phyloP scores from a whole-genome alignment of 768 basidiomycete genomes.

The Amyloporia xantha region DNA sequence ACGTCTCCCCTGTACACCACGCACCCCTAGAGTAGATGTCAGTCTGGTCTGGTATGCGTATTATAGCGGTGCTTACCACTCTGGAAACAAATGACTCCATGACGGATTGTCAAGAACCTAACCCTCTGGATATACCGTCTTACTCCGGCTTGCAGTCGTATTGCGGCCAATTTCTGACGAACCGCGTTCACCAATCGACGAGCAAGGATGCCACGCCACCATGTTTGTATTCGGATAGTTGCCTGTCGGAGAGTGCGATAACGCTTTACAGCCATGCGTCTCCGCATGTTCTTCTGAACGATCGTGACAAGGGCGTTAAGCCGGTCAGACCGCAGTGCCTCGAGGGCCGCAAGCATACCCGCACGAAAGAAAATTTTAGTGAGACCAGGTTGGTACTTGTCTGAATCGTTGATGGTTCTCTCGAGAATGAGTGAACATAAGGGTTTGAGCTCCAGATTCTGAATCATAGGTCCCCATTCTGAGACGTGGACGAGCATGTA shows the following conservation, averaged over 20 bases:
- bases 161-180: constrained; percentile 68
- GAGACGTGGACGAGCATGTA: constrained; percentile 92
- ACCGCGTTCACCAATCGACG: constrained; percentile 62
- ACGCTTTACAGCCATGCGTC: constrained; percentile 75
- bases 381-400: constrained; percentile 95
- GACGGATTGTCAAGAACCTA: constrained; percentile 55
- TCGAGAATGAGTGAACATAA: constrained; percentile 84
- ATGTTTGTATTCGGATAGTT: constrained; percentile 84
- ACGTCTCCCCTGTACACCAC: constrained; percentile 66
- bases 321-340: constrained; percentile 81
- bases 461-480: constrained; percentile 83
- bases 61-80: constrained; percentile 51
- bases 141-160: constrained; percentile 65
- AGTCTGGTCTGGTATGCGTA: constrained; percentile 8
- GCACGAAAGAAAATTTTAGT: constrained; percentile 99
- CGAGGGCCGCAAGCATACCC: constrained; percentile 95
- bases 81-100: constrained; percentile 68
- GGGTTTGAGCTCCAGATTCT: constrained; percentile 67
- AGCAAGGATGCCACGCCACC: constrained; percentile 90
- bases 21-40: constrained; percentile 57
- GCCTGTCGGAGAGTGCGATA: constrained; percentile 66
- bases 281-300: constrained; percentile 95
- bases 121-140: constrained; percentile 72
- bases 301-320: constrained; percentile 90
- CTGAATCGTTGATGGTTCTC: constrained; percentile 83